Evolutionary conservation across 1,284 basidiomycete genomes (phyloP), one percentile per base, ranked within the genome.

Genomic region (Marasmius oreades): DNA sequence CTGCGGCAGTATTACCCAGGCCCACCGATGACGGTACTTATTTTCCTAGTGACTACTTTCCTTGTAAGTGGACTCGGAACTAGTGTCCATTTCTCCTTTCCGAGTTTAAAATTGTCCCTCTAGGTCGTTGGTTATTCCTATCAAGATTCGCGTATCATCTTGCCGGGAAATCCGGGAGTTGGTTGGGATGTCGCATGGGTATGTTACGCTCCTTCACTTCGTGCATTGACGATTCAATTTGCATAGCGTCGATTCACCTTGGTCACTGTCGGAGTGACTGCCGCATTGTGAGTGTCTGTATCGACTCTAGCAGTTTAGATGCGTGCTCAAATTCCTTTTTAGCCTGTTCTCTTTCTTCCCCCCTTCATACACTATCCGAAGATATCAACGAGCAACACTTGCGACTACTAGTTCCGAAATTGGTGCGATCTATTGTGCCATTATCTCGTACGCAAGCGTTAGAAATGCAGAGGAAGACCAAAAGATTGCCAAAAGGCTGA

Each of bases 121-220:
- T 55, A 87, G 86, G 77, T 92, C 0, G 66, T 91, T 45, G 90
- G 89, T 1, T 91, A 86, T 67, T 90, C 86, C 14, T 90, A 86
- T 69, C 79, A 86, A 66, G 81, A 87, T 66, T 71, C 73, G 0
- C 77, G 82, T 62, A 68, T 80, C 28, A 43, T 61, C 1, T 23
- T 72, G 1, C 68, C 79, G 7, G 74, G 77, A 1, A 78, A 77
- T 24, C 78, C 79, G 11, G 85, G 84, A 39, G 78, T 72, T 52
- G 88, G 88, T 1, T 79, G 80, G 59, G 66, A 70, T 14, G 78
- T 90, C 28, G 82, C 85, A 36, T 90, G 87, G 86, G 86, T 85
- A 63, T 55, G 11, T 10, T 6, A 6, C 47, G 16, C 7, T 1
- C 16, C 26, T 33, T 31, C 10, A 10, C 18, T n/a, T 16, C 4